Conservation (phyloP, 306 rosid genomes). For the Rubus idaeus region DNA sequence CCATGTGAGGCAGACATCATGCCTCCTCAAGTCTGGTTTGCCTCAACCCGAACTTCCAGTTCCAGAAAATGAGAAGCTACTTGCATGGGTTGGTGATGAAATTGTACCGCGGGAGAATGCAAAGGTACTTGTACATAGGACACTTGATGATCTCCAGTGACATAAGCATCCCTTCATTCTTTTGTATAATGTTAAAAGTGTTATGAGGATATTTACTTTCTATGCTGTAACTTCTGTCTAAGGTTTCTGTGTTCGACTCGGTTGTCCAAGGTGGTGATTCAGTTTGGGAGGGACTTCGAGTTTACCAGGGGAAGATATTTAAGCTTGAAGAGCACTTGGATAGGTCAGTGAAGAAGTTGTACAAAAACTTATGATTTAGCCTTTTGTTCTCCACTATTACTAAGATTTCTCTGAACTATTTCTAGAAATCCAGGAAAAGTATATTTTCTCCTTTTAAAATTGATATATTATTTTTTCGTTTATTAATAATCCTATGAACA, state of each 20-base stretch:
- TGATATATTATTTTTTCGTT: neutral
- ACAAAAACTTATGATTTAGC: neutral
- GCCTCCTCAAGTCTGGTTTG: slow-evolving; percentile 52
- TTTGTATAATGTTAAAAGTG: slow-evolving; percentile 24
- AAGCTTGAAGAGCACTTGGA: slow-evolving; percentile 89
- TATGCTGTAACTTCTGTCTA: slow-evolving; percentile 26
- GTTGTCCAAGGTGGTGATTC: slow-evolving; percentile 95
- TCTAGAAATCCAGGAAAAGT: no score
- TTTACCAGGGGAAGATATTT: slow-evolving; percentile 71
- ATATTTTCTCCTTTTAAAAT: neutral
- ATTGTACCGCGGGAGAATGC: slow-evolving; percentile 76
- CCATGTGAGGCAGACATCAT: slow-evolving; percentile 50
- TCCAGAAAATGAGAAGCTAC: slow-evolving; percentile 74
- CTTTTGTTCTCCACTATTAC: no score
- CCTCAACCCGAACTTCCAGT: slow-evolving; percentile 76
- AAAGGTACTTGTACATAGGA: slow-evolving; percentile 48
- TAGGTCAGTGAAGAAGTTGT: slow-evolving; percentile 44
- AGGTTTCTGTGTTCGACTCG: slow-evolving; percentile 90
- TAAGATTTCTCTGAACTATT: neutral
- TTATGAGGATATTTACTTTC: slow-evolving; percentile 23
- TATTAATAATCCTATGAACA: no score
- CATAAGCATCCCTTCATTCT: slow-evolving; percentile 17
- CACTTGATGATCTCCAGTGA: slow-evolving; percentile 12
- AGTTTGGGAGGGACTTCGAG: slow-evolving; percentile 92
- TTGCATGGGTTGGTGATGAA: slow-evolving; percentile 89